phyloP scores from a whole-genome alignment of 2,329 filamentous ascomycete species.

The Ophiostoma populinum region DNA sequence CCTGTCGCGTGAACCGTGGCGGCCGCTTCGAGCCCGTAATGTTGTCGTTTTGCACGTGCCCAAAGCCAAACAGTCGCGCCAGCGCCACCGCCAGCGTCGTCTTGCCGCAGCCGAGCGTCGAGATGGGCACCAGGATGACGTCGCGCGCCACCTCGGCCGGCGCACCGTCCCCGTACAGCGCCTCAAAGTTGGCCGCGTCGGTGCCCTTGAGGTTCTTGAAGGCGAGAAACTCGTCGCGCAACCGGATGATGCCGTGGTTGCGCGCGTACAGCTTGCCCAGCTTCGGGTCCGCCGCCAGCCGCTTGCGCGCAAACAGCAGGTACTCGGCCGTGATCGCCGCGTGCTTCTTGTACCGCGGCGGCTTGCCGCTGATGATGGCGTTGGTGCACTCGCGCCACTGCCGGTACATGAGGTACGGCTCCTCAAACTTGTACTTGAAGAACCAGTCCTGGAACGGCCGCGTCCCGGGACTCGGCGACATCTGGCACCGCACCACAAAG shows the following conservation, averaged over 20 bases:
- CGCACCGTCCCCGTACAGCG: conserved; percentile 30
- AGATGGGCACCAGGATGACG: conserved; percentile 74
- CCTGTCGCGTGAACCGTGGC: conserved; percentile 55
- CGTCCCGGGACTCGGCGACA: conserved; percentile 30
- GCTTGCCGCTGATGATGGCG: conserved; percentile 57
- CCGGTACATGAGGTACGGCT: conserved; percentile 95
- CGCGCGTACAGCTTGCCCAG: conserved; percentile 57
- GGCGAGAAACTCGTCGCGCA: conserved; percentile 74
- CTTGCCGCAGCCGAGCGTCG: conserved; percentile 92
- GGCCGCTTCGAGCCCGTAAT: conserved; percentile 67
- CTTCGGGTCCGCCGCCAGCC: conserved; percentile 49
- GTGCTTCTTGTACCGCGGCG: conserved; percentile 73
- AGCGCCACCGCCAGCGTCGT: conserved; percentile 79
- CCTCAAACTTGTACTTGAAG: conserved; percentile 99
- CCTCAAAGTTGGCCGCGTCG: conserved; percentile 68
- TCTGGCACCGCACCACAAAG: conserved; percentile 85
- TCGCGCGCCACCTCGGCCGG: conserved; percentile 43
- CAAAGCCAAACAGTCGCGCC: conserved; percentile 72
- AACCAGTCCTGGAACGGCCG: conserved; percentile 79
- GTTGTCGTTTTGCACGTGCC: conserved; percentile 92
- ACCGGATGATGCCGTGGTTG: conserved; percentile 88
- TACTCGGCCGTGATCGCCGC: conserved; percentile 82
- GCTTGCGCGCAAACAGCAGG: conserved; percentile 59
- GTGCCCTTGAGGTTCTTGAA: conserved; percentile 73
- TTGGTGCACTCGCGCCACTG: conserved; percentile 98